A percentile compares a stretch with the other conserved stretches of the same genome.
Evolutionary conservation across 371 early-diverging fungal species (phyloP).

Genomic region (Saksenaea oblongispora): DNA sequence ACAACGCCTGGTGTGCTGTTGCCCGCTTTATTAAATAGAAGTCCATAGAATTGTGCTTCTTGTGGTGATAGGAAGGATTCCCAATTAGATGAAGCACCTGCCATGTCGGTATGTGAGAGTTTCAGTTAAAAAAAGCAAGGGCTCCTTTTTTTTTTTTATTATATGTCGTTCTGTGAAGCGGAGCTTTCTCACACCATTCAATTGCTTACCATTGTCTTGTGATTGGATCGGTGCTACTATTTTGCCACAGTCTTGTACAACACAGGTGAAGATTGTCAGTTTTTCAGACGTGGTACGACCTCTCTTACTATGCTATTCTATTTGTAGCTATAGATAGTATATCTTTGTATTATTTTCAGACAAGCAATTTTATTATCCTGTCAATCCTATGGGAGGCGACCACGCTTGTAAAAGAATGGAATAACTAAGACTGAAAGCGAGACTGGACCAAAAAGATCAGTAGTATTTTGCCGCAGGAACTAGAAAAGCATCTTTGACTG

Average conservation of each 20-base stretch:
- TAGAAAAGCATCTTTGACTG: too few relatives aligned
- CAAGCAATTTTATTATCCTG: too few relatives aligned
- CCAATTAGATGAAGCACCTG: slow-evolving; percentile 24
- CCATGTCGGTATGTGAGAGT: neutral
- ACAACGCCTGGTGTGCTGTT: slow-evolving; percentile 64
- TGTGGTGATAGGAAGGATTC: slow-evolving; percentile 58
- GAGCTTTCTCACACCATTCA: neutral
- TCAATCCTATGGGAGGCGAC: too few relatives aligned
- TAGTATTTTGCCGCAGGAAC: too few relatives aligned
- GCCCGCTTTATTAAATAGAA: slow-evolving; percentile 70
- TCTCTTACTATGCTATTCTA: neutral
- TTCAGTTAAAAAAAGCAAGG: slow-evolving; percentile 1
- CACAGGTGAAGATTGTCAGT: neutral
- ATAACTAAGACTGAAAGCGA: too few relatives aligned
- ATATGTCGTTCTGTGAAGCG: neutral
- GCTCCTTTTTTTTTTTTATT: neutral
- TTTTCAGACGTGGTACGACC: neutral
- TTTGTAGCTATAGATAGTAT: neutral
- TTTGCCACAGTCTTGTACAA: neutral
- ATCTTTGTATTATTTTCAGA: too few relatives aligned
- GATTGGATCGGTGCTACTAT: neutral
- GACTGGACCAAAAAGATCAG: too few relatives aligned
- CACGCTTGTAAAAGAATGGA: too few relatives aligned
- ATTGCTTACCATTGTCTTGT: neutral
- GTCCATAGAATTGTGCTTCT: slow-evolving; percentile 67